Conservation (phyloP, 192 early-diverging fungal genomes). For the Coemansia sp. region DNA sequence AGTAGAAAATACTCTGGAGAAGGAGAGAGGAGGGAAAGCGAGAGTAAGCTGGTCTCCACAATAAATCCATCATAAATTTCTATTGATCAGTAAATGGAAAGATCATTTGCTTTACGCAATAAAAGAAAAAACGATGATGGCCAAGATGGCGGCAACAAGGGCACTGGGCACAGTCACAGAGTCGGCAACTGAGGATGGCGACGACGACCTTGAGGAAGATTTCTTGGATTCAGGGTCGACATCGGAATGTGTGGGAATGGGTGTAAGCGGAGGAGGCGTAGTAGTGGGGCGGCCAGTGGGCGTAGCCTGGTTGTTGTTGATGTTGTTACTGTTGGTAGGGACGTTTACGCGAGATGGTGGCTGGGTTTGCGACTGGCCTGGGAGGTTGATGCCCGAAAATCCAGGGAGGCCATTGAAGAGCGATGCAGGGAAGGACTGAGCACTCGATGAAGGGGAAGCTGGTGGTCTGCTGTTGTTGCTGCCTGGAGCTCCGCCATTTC, state of each 20-base stretch:
- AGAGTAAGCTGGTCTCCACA: too few relatives aligned
- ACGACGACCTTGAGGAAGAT: too few relatives aligned
- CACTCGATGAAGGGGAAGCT: not conserved
- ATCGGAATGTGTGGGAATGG: not conserved
- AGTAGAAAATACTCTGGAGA: too few relatives aligned
- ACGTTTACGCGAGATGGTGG: not conserved
- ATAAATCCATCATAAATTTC: too few relatives aligned
- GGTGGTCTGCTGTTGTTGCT: not conserved
- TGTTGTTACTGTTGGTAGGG: too few relatives aligned
- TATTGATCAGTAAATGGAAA: too few relatives aligned
- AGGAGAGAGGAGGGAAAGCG: too few relatives aligned
- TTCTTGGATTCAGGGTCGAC: not conserved
- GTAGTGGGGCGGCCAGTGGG: not conserved
- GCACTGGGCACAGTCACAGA: not conserved
- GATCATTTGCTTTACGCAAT: not conserved
- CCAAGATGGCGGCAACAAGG: not conserved
- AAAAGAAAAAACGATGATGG: not conserved
- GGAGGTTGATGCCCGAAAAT: constrained; percentile 10
- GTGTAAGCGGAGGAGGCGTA: not conserved
- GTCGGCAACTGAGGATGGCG: not conserved
- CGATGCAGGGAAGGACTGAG: constrained; percentile 14
- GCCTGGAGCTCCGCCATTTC: too few relatives aligned
- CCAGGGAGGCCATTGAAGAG: not conserved
- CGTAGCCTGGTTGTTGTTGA: not conserved
- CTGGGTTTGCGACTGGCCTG: constrained; percentile 9